Evolutionary conservation across 768 basidiomycete species (phyloP), one percentile per base, ranked within the genome.

Genomic region (Russula vinacea): DNA sequence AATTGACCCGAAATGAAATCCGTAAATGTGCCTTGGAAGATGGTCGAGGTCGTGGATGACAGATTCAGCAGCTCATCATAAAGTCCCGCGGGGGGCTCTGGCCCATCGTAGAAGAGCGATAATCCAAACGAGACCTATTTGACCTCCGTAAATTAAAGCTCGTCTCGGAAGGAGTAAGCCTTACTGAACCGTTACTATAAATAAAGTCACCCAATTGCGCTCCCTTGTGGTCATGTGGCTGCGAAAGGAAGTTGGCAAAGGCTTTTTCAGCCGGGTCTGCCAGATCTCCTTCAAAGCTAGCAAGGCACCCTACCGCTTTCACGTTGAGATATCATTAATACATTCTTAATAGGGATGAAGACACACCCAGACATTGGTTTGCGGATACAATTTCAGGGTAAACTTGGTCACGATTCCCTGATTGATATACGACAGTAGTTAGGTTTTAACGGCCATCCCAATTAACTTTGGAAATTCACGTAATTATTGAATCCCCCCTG

Each of bases 361-460:
- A 45, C 39, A 19, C 2, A 58, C 65, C 65, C 65, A 66, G 29
- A 66, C 53, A 39, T 56, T 52, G 10, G 57, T 47, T 42, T 67
- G 65, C 1, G 44, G 44, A 58, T 67, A 52, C 1, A 24, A 39
- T n/a, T 59, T 56, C 19, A 67, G 33, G 1, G 65, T 67, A 39
- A 67, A 59, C 26, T 62, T 63, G 0, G 62, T 67, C 10, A 64
- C 65, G 17, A 67, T 56, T 39, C 65, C 65, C 65, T 67, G 35
- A 7, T 39, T 9, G 6, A 10, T 5, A 2, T 16, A 39, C 39
- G 1, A 13, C 2, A 8, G 6, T 26, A 33, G 37, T 49, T 35
- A 32, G 17, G 5, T 13, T 16, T 40, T 33, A 32, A 33, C 26
- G 24, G 13, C 26, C 24, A 26, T 50, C 22, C 1, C 26, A 50